phyloP scores from a whole-genome alignment of 2,329 filamentous ascomycete genomes.

The Penicillium sp. region DNA sequence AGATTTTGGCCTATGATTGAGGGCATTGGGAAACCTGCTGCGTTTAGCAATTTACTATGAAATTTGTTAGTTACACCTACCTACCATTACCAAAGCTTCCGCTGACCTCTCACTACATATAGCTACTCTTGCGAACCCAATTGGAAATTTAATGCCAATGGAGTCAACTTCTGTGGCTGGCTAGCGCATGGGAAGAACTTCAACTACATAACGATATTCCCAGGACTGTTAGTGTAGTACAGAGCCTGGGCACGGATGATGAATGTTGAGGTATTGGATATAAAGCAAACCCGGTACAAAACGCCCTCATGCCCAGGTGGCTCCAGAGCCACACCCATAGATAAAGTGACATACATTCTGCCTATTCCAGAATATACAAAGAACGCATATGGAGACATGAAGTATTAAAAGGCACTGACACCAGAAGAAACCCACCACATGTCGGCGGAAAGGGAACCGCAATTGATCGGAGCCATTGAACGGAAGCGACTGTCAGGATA shows the following conservation, averaged over 20 bases:
- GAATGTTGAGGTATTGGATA: background rate
- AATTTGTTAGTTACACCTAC: too few relatives aligned
- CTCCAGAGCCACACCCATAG: constrained; percentile 13
- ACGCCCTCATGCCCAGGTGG: constrained; percentile 11
- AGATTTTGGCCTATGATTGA: background rate
- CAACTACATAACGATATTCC: too few relatives aligned
- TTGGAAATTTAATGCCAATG: too few relatives aligned
- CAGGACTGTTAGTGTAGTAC: background rate
- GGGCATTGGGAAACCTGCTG: too few relatives aligned
- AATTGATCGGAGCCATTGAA: background rate
- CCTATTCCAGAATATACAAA: background rate
- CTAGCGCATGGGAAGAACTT: too few relatives aligned
- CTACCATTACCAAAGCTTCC: too few relatives aligned
- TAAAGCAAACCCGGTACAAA: background rate
- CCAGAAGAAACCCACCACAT: background rate
- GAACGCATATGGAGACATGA: background rate
- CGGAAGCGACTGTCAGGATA: background rate
- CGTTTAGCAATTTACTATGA: too few relatives aligned
- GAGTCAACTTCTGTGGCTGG: too few relatives aligned
- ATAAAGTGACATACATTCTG: constrained; percentile 9
- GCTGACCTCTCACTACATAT: too few relatives aligned
- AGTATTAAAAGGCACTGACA: background rate
- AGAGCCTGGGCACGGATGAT: background rate
- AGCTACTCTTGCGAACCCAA: too few relatives aligned
- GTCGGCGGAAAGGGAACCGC: background rate